Evolutionary conservation across 1,284 basidiomycete genomes (phyloP).

Genomic region (Amylostereum areolatum): DNA sequence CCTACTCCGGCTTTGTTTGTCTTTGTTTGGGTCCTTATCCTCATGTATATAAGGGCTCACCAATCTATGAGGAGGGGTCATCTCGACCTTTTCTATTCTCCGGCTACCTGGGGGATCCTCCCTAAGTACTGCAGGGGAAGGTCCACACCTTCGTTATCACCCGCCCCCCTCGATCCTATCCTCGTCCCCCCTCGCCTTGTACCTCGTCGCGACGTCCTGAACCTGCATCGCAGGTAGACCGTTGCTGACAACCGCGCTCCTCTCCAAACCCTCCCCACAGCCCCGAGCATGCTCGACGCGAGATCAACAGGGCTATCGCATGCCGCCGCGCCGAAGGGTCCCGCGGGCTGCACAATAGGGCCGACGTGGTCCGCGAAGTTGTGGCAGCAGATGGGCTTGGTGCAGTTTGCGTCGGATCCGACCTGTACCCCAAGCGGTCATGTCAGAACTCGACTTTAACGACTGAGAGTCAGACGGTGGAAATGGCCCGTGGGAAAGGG

Average conservation of each 20-base stretch:
- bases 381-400: slow-evolving; percentile 54
- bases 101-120: too few species aligned
- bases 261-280: slow-evolving; percentile 28
- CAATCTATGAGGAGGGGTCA: too few species aligned
- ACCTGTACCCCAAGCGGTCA: too few species aligned
- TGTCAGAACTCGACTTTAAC: too few species aligned
- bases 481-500: neutral
- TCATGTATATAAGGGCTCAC: too few species aligned
- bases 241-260: slow-evolving; percentile 41
- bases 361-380: slow-evolving; percentile 35
- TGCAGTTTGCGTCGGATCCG: slow-evolving; percentile 49
- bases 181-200: slow-evolving; percentile 53
- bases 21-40: too few species aligned
- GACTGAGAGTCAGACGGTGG: too few species aligned
- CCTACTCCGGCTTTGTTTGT: too few species aligned
- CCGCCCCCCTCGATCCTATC: slow-evolving; percentile 33
- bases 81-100: too few species aligned
- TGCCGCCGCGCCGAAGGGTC: slow-evolving; percentile 36
- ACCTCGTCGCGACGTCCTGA: slow-evolving; percentile 48
- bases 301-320: slow-evolving; percentile 45
- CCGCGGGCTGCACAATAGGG: slow-evolving; percentile 34
- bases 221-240: too few species aligned
- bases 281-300: slow-evolving; percentile 45
- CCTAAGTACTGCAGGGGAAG: too few species aligned
- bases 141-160: slow-evolving; percentile 37